Conservation (phyloP, 352 stramenopile genomes). For the Phytophthora fragariaefolia region DNA sequence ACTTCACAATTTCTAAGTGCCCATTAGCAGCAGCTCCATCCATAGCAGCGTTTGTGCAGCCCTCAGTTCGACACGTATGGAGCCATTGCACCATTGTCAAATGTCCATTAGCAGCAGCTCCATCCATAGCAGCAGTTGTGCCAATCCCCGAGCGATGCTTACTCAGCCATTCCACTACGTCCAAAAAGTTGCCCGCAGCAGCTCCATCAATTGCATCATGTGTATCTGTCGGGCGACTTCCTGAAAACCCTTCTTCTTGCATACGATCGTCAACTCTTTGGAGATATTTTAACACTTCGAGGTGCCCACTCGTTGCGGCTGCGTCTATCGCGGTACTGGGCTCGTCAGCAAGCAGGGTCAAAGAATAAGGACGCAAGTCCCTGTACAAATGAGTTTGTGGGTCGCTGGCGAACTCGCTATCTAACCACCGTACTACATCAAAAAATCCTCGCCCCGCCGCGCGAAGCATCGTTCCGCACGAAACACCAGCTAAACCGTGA, state of each 20-base stretch:
- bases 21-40: slow-evolving; percentile 30
- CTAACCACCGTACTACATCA: slow-evolving; percentile 38
- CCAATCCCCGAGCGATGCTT: slow-evolving; percentile 26
- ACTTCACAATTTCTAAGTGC: slow-evolving; percentile 28
- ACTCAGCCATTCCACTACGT: slow-evolving; percentile 34
- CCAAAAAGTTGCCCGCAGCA: slow-evolving; percentile 31
- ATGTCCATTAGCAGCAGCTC: slow-evolving; percentile 29
- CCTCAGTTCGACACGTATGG: slow-evolving; percentile 26
- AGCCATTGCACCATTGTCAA: slow-evolving; percentile 38
- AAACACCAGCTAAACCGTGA: slow-evolving; percentile 26
- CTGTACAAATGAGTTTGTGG: slow-evolving; percentile 25
- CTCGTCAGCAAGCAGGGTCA: slow-evolving; percentile 31
- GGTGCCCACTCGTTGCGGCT: slow-evolving; percentile 31
- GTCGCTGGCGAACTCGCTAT: slow-evolving; percentile 25
- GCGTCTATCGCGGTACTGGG: slow-evolving; percentile 40
- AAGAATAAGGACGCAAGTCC: slow-evolving; percentile 29
- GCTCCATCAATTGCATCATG: slow-evolving; percentile 38
- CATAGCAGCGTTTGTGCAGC: slow-evolving; percentile 28
- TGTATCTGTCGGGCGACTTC: slow-evolving; percentile 25
- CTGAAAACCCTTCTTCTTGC: slow-evolving; percentile 1
- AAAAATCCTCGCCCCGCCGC: slow-evolving; percentile 36
- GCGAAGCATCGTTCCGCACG: slow-evolving; percentile 38
- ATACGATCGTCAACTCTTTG: slow-evolving; percentile 25
- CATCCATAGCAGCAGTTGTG: slow-evolving; percentile 35
- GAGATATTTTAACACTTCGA: slow-evolving; percentile 32